These are phyloP conservation scores for Phaeosphaeriaceae sp. DNA, from an alignment of 2,329 filamentous ascomycete genomes.

Conservation along the genomic window DNA sequence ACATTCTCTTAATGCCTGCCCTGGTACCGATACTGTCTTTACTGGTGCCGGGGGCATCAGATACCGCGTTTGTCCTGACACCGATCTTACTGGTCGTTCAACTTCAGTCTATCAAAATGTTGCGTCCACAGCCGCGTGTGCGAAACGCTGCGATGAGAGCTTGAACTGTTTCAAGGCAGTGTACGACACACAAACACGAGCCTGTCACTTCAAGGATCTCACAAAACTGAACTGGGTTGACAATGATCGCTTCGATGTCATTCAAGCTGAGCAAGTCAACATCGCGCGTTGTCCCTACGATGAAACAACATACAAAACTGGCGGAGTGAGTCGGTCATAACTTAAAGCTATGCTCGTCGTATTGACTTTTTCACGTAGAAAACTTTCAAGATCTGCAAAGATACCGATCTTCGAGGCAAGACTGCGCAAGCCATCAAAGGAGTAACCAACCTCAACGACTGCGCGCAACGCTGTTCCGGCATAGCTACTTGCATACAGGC, in stretches of 20 bases:
- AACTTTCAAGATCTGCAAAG: slow-evolving; percentile 29
- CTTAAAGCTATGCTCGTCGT: background rate
- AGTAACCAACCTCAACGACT: slow-evolving; percentile 22
- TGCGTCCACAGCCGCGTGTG: slow-evolving; percentile 27
- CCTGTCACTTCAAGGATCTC: slow-evolving; percentile 33
- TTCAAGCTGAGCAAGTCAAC: slow-evolving; percentile 33
- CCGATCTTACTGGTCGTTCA: slow-evolving; percentile 26
- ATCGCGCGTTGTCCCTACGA: slow-evolving; percentile 30
- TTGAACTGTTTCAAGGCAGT: slow-evolving; percentile 37
- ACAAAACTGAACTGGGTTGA: slow-evolving; percentile 25
- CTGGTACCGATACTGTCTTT: slow-evolving; percentile 24
- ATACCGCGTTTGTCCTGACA: slow-evolving; percentile 29
- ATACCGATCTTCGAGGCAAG: slow-evolving; percentile 30
- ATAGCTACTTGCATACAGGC: slow-evolving; percentile 26
- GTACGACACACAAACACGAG: slow-evolving; percentile 25
- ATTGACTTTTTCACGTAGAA: slow-evolving; percentile 13
- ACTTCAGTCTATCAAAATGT: slow-evolving; percentile 17
- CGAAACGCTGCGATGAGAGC: slow-evolving; percentile 24
- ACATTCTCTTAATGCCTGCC: slow-evolving; percentile 28
- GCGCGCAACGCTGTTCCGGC: slow-evolving; percentile 30
- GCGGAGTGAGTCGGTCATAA: slow-evolving; percentile 16
- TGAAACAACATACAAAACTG: slow-evolving; percentile 24
- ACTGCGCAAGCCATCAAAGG: slow-evolving; percentile 21
- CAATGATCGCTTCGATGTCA: slow-evolving; percentile 25
- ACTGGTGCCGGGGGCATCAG: slow-evolving; percentile 25